Conservation (phyloP, 2,329 filamentous ascomycete species). For the Hypoxylon sp. region DNA sequence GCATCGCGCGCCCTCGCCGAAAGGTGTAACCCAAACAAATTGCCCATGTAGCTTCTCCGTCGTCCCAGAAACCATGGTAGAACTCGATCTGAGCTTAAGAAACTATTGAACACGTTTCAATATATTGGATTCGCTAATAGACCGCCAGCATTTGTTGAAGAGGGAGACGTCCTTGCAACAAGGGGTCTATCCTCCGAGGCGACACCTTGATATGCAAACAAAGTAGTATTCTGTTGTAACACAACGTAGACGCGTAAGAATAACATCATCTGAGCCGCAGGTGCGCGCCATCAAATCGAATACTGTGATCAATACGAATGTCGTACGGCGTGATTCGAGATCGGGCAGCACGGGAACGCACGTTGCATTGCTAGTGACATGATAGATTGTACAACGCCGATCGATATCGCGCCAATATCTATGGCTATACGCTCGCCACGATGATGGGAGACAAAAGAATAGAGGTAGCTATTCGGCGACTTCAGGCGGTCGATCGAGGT, state of each 20-base stretch:
- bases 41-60: background rate
- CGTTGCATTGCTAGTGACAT: conserved; percentile 10
- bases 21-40: conserved; percentile 1
- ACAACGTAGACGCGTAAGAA: conserved; percentile 2
- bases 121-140: background rate
- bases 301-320: conserved; percentile 1
- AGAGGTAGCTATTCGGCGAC: too few relatives aligned
- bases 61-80: background rate
- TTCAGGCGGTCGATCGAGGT: conserved; percentile 1
- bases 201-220: too few relatives aligned
- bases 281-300: conserved; percentile 7
- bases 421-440: conserved; percentile 5
- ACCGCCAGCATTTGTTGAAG: too few relatives aligned
- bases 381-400: conserved; percentile 2
- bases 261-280: background rate
- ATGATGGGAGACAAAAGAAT: conserved; percentile 1
- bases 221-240: conserved; percentile 1
- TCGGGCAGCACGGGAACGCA: conserved; percentile 9
- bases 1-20: conserved; percentile 9
- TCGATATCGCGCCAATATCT: conserved; percentile 6
- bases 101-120: conserved; percentile 3
- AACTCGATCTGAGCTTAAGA: conserved; percentile 4
- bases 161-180: too few relatives aligned
- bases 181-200: too few relatives aligned
- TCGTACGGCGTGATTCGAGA: conserved; percentile 8